Evolutionary conservation across 768 basidiomycete genomes (phyloP), one percentile per base, ranked within the genome.

Genomic region (Leccinum boreale): DNA sequence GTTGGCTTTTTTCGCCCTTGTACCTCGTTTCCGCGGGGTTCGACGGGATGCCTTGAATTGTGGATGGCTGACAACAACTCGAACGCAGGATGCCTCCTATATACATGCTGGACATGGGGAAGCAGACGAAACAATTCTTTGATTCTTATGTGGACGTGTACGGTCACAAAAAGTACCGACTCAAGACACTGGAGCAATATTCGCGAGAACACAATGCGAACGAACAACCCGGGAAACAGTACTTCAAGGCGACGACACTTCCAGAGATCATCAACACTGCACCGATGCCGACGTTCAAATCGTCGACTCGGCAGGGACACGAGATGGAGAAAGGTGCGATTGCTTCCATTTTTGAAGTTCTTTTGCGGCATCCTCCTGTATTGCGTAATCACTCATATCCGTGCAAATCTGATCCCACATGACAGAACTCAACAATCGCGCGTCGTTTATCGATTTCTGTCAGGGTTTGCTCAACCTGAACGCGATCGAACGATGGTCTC

Each of bases 221-320:
- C 62, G 97, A 99, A 70, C 97, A 98, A 70, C 95, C 95, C 0
- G 95, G 94, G 65, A 99, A 99, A 74, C 96, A 98, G 73, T 99
- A 98, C 72, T 98, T 99, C 82, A 92, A 94, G 71, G 93, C 94
- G 17, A 92, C 85, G 26, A 88, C 92, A 19, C 75, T 99, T 42
- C 94, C 92, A 2, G 97, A 99, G 60, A 96, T 99, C 65, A 90
- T 99, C 73, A 94, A 94, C 70, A 89, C 89, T 45, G 94, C 97
- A 46, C 93, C 95, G n/a, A 88, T 96, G 81, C 88, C 92, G 10
- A 81, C 83, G 17, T 87, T 85, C 67, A 96, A 95, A 70, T 85
- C 87, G 61, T 74, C 87, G 60, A 75, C 76, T 50, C 80, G 89
- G 66, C 85, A 86, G 74, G 76, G 81, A 53, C 84, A 87, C 58